Evolutionary conservation across 371 early-diverging fungal species (phyloP), one percentile per base, ranked within the genome.

Genomic region (Mucor mucedo): DNA sequence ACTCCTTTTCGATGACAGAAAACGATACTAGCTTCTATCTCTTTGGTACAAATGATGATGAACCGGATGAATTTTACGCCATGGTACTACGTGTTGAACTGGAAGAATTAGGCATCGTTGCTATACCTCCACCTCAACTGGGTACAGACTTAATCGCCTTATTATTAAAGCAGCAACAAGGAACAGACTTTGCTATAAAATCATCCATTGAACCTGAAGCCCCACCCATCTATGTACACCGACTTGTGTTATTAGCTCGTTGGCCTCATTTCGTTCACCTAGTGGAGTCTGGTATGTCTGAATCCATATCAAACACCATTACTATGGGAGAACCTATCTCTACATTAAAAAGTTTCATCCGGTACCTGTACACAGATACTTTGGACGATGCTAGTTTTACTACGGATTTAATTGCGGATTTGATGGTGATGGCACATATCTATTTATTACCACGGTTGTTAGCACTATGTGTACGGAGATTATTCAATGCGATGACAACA

Each of bases 261-360:
- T 89, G 90, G 90, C 89, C 88, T 0, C 83, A 87, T 68, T 89
- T 88, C 67, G 76, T 77, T 1, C 76, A 79, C 42, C 62, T 87
- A 58, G 66, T 78, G 6, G 70, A 76, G 29, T 82, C 85, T 0
- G 85, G 82, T 13, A 87, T 83, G 85, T 42, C 68, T 5, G 86
- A 85, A 67, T 69, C 87, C 1, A 59, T 77, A 27, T 66, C 68
- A 1, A 78, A 68, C 52, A 73, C 76, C 1, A 60, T 90, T 16
- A 68, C 76, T 4, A 57, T 90, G 30, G 77, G 85, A 1, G 87
- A 89, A 52, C 75, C 87, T 1, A 73, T 76, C 27, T 68, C 70
- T 13, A 76, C 81, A 27, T 70, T 90, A 16, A 65, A 73, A 53
- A 82, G 77, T 2, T 87, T 90, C 69, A 70, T 88, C 13, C 70